Percentiles rank a stretch among this genome's conserved stretches.
phyloP scores from a whole-genome alignment of 306 rosid genomes.

The Senna tora region DNA sequence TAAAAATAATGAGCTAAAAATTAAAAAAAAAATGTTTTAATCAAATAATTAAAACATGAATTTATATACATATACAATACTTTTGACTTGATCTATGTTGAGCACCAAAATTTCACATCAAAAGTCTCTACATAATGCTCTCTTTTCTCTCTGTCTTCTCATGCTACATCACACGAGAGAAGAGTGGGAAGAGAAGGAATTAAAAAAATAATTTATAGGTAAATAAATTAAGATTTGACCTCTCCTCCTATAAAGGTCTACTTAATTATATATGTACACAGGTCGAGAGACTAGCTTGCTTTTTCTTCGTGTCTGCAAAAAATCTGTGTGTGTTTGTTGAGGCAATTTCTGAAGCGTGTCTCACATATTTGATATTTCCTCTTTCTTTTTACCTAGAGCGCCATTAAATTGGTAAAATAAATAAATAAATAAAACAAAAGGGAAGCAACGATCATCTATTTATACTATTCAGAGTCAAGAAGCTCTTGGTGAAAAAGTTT shows the following conservation, averaged over 20 bases:
- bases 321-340: not conserved
- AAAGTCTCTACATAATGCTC: not conserved
- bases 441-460: constrained; percentile 20
- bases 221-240: not conserved
- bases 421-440: not conserved
- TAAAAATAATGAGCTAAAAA: too few relatives aligned
- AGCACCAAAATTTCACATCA: not conserved
- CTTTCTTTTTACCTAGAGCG: too few relatives aligned
- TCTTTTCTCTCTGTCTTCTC: not conserved
- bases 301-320: not conserved
- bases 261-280: constrained; percentile 7
- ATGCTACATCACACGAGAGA: not conserved
- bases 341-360: not conserved
- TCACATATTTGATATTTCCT: not conserved
- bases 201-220: too few relatives aligned
- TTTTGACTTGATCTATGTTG: not conserved
- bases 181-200: too few relatives aligned
- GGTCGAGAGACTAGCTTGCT: not conserved
- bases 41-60: too few relatives aligned
- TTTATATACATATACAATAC: too few relatives aligned
- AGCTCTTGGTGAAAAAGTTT: constrained; percentile 56
- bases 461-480: constrained; percentile 42
- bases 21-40: too few relatives aligned
- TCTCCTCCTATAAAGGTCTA: not conserved
- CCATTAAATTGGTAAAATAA: too few relatives aligned